Evolutionary conservation across 225 moss, liverwort and hornwort genomes (phyloP).

Genomic region (Pleurozium schreberi): DNA sequence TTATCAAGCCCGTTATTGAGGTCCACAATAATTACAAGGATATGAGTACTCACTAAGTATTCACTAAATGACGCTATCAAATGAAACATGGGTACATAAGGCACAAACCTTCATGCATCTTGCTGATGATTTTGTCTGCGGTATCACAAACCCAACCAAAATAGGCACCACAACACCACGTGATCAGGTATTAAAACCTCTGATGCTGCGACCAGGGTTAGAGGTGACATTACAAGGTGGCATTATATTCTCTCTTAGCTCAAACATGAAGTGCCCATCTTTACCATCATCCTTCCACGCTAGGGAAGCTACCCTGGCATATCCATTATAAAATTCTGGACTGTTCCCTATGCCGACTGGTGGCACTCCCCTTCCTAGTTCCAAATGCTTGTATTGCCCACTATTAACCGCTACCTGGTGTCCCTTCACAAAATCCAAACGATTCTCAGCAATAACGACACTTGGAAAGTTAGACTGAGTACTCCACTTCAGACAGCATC

Average conservation of each 20-base stretch:
- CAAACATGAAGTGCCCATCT: too few species aligned
- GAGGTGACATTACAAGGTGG: too few species aligned
- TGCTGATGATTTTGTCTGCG: slow-evolving; percentile 99
- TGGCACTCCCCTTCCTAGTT: slow-evolving; percentile 44
- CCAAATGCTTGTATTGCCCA: slow-evolving; percentile 53
- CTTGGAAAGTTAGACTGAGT: background rate
- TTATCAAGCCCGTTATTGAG: too few species aligned
- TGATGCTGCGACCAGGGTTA: background rate
- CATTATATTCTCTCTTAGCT: too few species aligned
- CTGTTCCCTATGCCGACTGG: slow-evolving; percentile 40
- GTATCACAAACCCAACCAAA: slow-evolving; percentile 64
- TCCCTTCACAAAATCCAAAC: slow-evolving; percentile 19
- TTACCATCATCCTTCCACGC: slow-evolving; percentile 7
- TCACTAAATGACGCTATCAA: too few species aligned
- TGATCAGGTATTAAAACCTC: slow-evolving; percentile 65
- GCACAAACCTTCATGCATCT: slow-evolving; percentile 91
- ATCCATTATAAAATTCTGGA: slow-evolving; percentile 50
- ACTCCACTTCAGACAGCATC: background rate
- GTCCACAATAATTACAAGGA: too few species aligned
- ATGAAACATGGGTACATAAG: too few species aligned
- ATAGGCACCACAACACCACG: slow-evolving; percentile 71
- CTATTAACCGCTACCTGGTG: slow-evolving; percentile 46
- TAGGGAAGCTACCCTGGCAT: slow-evolving; percentile 49
- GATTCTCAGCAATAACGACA: slow-evolving; percentile 4
- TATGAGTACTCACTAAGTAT: too few species aligned